Evolutionary conservation across 176 grass and related monocot species (phyloP).

Genomic region (Otatea glauca): DNA sequence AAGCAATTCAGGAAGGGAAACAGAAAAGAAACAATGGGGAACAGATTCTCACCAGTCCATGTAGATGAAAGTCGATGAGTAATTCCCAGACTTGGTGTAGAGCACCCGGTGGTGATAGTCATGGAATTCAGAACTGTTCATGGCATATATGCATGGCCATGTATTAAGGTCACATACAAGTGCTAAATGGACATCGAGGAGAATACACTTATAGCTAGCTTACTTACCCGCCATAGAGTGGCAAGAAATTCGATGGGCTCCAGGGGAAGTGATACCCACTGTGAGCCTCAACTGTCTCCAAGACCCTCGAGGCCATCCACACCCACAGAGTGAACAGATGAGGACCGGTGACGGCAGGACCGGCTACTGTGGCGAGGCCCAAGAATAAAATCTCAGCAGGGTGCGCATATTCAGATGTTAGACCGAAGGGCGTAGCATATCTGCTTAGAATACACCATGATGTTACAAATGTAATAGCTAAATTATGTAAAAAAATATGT

Average conservation of each 20-base stretch:
- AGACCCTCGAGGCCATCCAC: conserved; percentile 60
- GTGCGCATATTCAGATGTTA: conserved; percentile 67
- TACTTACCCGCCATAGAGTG: conserved; percentile 53
- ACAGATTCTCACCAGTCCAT: conserved; percentile 50
- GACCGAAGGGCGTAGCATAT: conserved; percentile 62
- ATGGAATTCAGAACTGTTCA: conserved; percentile 68
- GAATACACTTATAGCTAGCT: neutral
- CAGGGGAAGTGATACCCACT: conserved; percentile 66
- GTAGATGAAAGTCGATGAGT: conserved; percentile 61
- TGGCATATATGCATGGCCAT: neutral
- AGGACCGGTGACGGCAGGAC: conserved; percentile 62
- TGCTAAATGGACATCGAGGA: neutral
- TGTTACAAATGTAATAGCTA: neutral
- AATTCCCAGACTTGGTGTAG: conserved; percentile 61
- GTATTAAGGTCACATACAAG: neutral
- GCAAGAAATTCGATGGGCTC: conserved; percentile 72
- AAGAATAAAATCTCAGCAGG: conserved; percentile 63
- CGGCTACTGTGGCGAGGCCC: conserved; percentile 54
- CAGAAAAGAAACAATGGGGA: neutral
- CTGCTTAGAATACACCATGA: conserved; percentile 32
- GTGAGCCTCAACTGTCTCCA: conserved; percentile 67
- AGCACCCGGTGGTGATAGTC: conserved; percentile 78
- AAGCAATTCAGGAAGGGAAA: conserved; percentile 3
- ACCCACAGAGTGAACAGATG: conserved; percentile 62
- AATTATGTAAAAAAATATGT: neutral